These are phyloP conservation scores for Teratosphaeria nubilosa DNA, from an alignment of 2,329 filamentous ascomycete species.

Conservation along the genomic window DNA sequence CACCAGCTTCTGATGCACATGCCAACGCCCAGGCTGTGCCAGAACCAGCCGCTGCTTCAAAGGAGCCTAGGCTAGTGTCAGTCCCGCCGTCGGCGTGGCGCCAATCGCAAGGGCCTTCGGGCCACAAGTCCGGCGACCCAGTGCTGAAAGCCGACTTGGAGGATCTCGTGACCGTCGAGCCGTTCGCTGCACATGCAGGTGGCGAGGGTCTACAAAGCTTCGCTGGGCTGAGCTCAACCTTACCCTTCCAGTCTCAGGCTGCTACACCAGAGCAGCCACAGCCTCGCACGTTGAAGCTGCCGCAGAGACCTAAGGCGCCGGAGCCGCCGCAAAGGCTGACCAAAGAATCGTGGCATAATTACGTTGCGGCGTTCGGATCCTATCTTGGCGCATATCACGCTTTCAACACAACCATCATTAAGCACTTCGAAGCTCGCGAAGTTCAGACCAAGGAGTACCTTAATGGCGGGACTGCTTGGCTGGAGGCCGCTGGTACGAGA, in stretches of 20 bases:
- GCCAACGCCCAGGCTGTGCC: neutral
- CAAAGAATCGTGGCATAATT: slow-evolving; percentile 39
- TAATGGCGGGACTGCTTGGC: slow-evolving; percentile 39
- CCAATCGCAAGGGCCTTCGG: slow-evolving; percentile 6
- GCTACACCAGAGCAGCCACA: slow-evolving; percentile 30
- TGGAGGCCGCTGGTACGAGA: slow-evolving; percentile 42
- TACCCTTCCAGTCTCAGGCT: slow-evolving; percentile 51
- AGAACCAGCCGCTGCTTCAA: slow-evolving; percentile 4
- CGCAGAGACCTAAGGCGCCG: slow-evolving; percentile 37
- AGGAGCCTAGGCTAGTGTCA: slow-evolving; percentile 23
- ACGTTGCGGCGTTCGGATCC: slow-evolving; percentile 41
- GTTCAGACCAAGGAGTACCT: slow-evolving; percentile 16
- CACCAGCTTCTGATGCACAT: slow-evolving; percentile 13
- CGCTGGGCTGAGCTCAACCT: slow-evolving; percentile 41
- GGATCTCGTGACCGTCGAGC: slow-evolving; percentile 37
- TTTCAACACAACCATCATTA: slow-evolving; percentile 46
- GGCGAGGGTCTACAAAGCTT: slow-evolving; percentile 44
- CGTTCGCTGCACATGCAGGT: slow-evolving; percentile 29
- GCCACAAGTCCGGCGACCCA: slow-evolving; percentile 2
- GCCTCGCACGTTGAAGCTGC: slow-evolving; percentile 36
- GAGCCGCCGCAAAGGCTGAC: slow-evolving; percentile 34
- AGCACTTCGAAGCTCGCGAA: slow-evolving; percentile 44
- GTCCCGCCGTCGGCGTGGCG: slow-evolving; percentile 25
- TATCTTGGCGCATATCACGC: slow-evolving; percentile 49
- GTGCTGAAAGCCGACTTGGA: slow-evolving; percentile 33